A percentile compares a stretch with the other conserved stretches of the same genome.
phyloP scores from a whole-genome alignment of 352 stramenopile species.

The Peronosclerospora sorghi region DNA sequence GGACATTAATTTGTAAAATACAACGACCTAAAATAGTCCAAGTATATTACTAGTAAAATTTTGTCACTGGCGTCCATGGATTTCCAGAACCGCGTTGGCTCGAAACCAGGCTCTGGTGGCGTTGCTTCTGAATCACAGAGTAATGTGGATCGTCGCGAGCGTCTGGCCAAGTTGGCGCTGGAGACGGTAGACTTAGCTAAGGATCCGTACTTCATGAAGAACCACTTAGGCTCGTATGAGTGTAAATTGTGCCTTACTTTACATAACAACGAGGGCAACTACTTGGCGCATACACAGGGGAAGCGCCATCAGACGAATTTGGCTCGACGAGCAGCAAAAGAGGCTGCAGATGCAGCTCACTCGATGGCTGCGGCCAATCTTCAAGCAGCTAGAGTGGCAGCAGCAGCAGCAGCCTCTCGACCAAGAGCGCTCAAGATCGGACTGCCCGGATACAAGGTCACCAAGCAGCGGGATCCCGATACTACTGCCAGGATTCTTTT shows the following conservation, averaged over 20 bases:
- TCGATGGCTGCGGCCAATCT: slow-evolving; percentile 33
- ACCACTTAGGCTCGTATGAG: slow-evolving; percentile 98
- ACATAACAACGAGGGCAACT: slow-evolving; percentile 99
- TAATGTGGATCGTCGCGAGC: slow-evolving; percentile 92
- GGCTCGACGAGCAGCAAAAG: slow-evolving; percentile 81
- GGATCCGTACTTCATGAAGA: slow-evolving; percentile 99
- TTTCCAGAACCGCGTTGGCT: slow-evolving; percentile 79
- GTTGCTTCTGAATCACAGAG: slow-evolving; percentile 66
- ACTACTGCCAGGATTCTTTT: slow-evolving; percentile 78
- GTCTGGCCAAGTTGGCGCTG: slow-evolving; percentile 94
- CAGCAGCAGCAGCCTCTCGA: slow-evolving; percentile 20
- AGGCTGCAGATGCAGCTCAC: slow-evolving; percentile 45
- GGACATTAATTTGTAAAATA: no score
- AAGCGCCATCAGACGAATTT: slow-evolving; percentile 98
- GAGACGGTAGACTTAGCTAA: slow-evolving; percentile 98
- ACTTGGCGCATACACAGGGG: slow-evolving; percentile 98
- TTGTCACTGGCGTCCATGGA: slow-evolving; percentile 30
- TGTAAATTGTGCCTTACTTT: slow-evolving; percentile 98
- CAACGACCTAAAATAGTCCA: no score
- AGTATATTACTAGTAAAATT: no score
- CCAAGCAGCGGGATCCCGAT: slow-evolving; percentile 86
- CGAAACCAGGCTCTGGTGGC: slow-evolving; percentile 67
- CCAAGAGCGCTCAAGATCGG: slow-evolving; percentile 90
- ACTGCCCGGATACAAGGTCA: slow-evolving; percentile 96
- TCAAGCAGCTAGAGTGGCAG: slow-evolving; percentile 31